These are phyloP conservation scores for Trichoderma sp. DNA, from an alignment of 2,329 filamentous ascomycete species.

Conservation along the genomic window DNA sequence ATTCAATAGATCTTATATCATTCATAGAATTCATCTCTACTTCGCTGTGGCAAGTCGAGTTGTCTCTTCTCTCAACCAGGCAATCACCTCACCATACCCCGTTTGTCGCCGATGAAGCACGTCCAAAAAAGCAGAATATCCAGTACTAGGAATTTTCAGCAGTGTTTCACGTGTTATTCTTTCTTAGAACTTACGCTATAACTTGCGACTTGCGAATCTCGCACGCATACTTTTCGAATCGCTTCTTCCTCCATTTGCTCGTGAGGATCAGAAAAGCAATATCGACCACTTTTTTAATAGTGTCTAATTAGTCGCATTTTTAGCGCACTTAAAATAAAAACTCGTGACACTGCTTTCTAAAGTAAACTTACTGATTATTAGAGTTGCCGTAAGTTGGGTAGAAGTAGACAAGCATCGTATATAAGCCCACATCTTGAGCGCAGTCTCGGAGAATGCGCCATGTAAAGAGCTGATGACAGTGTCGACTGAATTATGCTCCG, in stretches of 20 bases:
- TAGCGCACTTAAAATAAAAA: background rate
- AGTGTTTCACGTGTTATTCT: constrained; percentile 12
- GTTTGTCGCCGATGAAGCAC: constrained; percentile 75
- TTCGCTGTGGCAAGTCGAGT: constrained; percentile 38
- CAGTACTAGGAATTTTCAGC: constrained; percentile 55
- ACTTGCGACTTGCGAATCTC: constrained; percentile 63
- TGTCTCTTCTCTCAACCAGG: constrained; percentile 65
- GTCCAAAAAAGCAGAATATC: constrained; percentile 68
- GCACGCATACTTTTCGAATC: constrained; percentile 60
- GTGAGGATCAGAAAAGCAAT: constrained; percentile 68
- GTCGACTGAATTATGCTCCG: constrained; percentile 69
- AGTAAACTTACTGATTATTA: constrained; percentile 66
- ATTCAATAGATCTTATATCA: background rate
- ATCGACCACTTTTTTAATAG: constrained; percentile 67
- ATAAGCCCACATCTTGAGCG: constrained; percentile 73
- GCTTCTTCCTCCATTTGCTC: constrained; percentile 51
- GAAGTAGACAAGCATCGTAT: constrained; percentile 58
- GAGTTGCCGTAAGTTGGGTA: constrained; percentile 58
- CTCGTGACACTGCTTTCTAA: too few species aligned
- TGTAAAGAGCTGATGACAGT: constrained; percentile 77
- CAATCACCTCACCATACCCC: constrained; percentile 64
- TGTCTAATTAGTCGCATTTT: constrained; percentile 48
- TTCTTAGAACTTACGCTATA: constrained; percentile 55
- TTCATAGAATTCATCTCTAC: background rate
- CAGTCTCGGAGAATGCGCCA: constrained; percentile 75